Base-by-base conservation (phyloP, 2,329 filamentous ascomycete species). In the Aspergillus sojae region DNA sequence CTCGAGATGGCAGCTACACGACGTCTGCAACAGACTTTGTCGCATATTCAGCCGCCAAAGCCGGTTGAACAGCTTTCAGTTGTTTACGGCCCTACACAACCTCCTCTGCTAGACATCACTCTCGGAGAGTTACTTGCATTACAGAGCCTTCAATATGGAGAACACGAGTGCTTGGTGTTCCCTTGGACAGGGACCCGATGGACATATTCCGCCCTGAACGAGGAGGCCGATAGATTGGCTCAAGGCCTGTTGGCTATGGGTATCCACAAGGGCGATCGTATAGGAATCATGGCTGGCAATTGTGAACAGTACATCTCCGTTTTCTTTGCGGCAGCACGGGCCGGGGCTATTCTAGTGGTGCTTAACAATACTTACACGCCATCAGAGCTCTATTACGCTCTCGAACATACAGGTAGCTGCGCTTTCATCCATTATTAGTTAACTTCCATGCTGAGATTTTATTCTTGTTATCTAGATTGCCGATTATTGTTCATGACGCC, bases 311-410 rank as follows among this genome's bases (percentile, higher is more conserved):
- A 82, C 63, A 78, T 91, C 34, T 84, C 89, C 3, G 84, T 92
- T 19, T 91, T 92, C 81, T 92, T 93, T 68, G 90, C 89, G 4
- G 89, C 88, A 12, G 87, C 88, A 46, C 83, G 86, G 54, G 65
- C 91, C 21, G 89, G 89, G 11, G 88, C 85, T 54, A 88, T 90
- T 53, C 81, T 93, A 58, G 91, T 93, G 32, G 92, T 93, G 52
- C 80, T 94, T 68, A 94, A 94, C 79, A 94, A 93, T 78, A 94
- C 91, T 0, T 94, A 94, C 74, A 94, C 91, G 1, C 84, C 88
- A 2, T 86, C 85, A 1, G 91, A 94, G 77, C 88, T 90, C 55
- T 84, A 88, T 74, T 90, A 91, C 75, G 91, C 89, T 11, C 77
- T 94, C 32, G 84, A 85, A 60, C 91, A 93, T 72, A 88, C 89